Evolutionary conservation across 768 basidiomycete species (phyloP), one percentile per base, ranked within the genome.

Genomic region (Boletus rubroflammeus): DNA sequence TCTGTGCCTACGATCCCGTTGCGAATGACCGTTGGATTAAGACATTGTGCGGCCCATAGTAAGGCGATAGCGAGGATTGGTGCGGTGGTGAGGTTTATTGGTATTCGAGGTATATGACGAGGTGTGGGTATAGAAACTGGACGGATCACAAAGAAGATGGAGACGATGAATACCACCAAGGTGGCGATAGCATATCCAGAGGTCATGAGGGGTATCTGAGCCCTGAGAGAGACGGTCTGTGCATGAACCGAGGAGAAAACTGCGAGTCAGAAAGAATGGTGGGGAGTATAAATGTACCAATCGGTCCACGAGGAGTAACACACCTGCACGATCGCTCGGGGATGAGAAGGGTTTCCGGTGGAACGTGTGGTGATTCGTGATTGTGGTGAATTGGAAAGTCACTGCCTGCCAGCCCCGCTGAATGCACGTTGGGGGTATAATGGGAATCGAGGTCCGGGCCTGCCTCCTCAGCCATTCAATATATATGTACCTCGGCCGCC

Each of bases 1-100:
- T 86, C 85, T 0, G 78, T 76, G 6, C 88, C 88, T 11, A 95
- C 83, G 49, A 96, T 91, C 1, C 95, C 95, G 55, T 81, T 72
- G 15, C 85, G 78, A 36, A 96, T 78, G 10, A 79, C 81, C 0
- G 58, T 28, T 0, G 65, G 53, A 50, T 76, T 62, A 36, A 83
- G 61, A 56, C 82, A 83, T 58, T 81, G 80, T 0, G 80, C 67
- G 3, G 81, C 81, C 82, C 80, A 81, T 17, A 83, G 62, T 31
- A 82, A 63, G 2, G 74, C 73, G 25, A 83, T 81, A 11, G 78
- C 75, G 45, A 78, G 61, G 21, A 82, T 80, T 1, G 82, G 81
- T 1, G 81, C 79, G 3, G 80, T 81, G 1, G 76, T 79, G 38
- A 83, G 75, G 62, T 81, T 75, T 41, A 83, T 63, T 10, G 68